Base-by-base conservation (phyloP, 306 rosid species). In the Quercus robur region DNA sequence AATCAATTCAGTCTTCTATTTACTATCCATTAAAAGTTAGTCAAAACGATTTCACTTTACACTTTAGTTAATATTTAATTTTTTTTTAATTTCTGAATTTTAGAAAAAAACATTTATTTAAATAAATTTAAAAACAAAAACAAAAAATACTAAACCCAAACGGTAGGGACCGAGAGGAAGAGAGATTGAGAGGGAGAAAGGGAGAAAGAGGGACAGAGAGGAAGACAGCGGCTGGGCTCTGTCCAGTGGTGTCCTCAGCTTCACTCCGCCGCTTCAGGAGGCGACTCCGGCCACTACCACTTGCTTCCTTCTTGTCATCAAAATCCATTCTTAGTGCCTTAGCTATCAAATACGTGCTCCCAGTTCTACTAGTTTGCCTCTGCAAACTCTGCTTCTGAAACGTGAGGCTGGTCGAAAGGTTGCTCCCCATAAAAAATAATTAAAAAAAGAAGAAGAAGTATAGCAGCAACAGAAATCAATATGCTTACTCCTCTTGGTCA, bases 301-400 rank as follows among this genome's bases (percentile, higher is more conserved):
- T 69, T 46, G 61, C 81, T 11, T 17, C 78, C 69, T 71, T 73
- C 11, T 81, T 46, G 6, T 77, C 20, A 77, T 73, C 83, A 8
- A 78, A 17, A 44, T 86, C 89, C 80, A 84, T 61, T 54, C 73
- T 90, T 67, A 91, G 77, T 61, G 97, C 92, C 73, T 86, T 68
- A 56, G 91, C 92, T 57, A 90, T 70, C 82, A 89, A 86, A 72
- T 71, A 75, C 17, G 82, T 10, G 58, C 71, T 62, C 20, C 81
- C 83, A 68, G 80, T 80, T 75, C 74, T 83, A 41, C 62, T 80
- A 6, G 56, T 55, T 76, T 82, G 30, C 76, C 73, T 2, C 15
- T 55, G 35, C 52, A 73, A 9, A 56, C 76, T 82, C 84, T 70
- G 46, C 4, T n/a, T 28, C 81, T 5, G 97, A 77, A 78, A 76